These are phyloP conservation scores for Trapa incisa DNA, from an alignment of 345 rosid species.

Conservation along the genomic window DNA sequence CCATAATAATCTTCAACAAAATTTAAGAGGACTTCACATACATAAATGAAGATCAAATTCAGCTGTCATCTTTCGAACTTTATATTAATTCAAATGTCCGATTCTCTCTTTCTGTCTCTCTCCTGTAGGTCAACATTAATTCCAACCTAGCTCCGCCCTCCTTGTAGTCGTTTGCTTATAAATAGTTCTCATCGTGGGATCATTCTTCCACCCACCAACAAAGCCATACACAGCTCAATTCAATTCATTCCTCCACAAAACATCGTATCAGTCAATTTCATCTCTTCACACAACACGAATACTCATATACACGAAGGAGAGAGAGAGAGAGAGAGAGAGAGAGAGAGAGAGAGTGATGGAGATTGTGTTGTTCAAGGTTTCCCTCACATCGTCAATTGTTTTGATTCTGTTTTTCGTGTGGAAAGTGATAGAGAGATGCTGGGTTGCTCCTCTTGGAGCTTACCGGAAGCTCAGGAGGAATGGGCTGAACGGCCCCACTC, in stretches of 20 bases:
- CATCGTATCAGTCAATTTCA: not conserved
- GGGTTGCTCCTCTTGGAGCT: constrained; percentile 47
- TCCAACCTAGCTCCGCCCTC: not conserved
- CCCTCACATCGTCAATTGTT: constrained; percentile 4
- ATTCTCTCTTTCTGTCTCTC: not conserved
- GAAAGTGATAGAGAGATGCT: constrained; percentile 37
- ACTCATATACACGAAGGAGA: not conserved
- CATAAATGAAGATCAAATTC: not conserved
- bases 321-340: constrained; percentile 6
- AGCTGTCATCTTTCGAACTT: not conserved
- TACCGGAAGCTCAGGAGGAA: constrained; percentile 39
- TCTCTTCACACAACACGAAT: not conserved
- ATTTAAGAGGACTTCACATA: too few species aligned
- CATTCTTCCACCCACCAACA: constrained; percentile 4
- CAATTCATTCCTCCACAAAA: not conserved
- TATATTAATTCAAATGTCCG: not conserved
- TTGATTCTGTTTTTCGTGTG: constrained; percentile 21
- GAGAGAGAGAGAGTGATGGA: constrained; percentile 13
- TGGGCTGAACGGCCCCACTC: constrained; percentile 73
- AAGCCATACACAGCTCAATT: not conserved
- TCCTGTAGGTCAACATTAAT: constrained; percentile 16
- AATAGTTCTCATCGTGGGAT: constrained; percentile 15
- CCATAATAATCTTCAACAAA: too few species aligned
- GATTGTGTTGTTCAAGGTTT: constrained; percentile 7
- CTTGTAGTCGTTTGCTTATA: constrained; percentile 12